These are phyloP conservation scores for Effrenium voratum DNA, from an alignment of 73 alveolate species.

Conservation along the genomic window DNA sequence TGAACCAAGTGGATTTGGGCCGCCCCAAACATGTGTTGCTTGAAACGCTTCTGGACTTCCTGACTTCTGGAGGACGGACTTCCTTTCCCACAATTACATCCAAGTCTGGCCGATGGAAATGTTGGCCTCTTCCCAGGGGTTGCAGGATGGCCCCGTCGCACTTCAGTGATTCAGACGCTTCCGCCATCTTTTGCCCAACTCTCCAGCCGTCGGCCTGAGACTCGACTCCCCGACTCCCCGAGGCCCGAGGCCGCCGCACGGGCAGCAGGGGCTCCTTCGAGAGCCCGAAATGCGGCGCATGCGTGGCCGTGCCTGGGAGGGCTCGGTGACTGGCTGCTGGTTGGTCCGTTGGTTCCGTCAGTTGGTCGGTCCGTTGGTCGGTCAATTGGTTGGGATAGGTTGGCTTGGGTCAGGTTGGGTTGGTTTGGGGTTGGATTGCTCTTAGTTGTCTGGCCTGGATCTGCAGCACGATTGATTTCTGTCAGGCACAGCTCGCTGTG, in stretches of 20 bases:
- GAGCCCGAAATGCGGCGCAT: slow-evolving; percentile 70
- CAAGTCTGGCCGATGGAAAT: too few species aligned
- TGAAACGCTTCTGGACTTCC: too few species aligned
- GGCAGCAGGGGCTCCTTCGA: slow-evolving; percentile 78
- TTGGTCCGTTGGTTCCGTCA: too few species aligned
- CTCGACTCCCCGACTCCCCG: neutral
- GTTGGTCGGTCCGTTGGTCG: too few species aligned
- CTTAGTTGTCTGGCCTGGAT: neutral
- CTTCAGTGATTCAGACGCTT: neutral
- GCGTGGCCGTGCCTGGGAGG: slow-evolving; percentile 53
- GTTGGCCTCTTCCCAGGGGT: too few species aligned
- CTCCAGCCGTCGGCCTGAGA: neutral
- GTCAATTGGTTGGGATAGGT: neutral
- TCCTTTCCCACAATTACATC: too few species aligned
- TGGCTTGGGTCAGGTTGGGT: neutral
- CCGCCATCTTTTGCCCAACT: neutral
- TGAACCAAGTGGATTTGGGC: too few species aligned
- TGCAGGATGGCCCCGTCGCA: neutral
- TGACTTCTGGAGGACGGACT: too few species aligned
- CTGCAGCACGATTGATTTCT: neutral
- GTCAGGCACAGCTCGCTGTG: neutral
- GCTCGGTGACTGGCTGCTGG: neutral
- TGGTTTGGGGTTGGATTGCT: neutral
- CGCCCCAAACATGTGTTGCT: too few species aligned
- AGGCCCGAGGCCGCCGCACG: neutral